Evolutionary conservation across 192 early-diverging fungal genomes (phyloP), one percentile per base, ranked within the genome.

Genomic region (Mortierella alpina): DNA sequence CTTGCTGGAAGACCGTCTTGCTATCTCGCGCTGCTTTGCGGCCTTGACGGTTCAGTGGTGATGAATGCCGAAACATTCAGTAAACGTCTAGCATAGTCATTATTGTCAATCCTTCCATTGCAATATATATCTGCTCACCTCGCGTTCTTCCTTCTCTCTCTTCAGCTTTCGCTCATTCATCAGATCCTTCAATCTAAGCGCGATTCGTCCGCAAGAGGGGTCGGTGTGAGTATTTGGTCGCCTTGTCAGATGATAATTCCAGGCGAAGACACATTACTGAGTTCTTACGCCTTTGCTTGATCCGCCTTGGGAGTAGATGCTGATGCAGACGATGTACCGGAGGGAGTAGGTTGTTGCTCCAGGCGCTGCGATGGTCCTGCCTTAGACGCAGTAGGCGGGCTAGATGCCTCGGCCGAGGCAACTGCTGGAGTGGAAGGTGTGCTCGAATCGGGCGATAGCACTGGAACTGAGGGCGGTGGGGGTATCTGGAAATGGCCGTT

Each of bases 91-190:
- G 31, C 23, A 5, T 2, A 58, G 18, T 12, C 12, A 11, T 23
- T 12, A 12, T 5, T 2, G 59, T 60, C 15, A 45, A 60, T 60
- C 20, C 59, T 6, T 8, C 55, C 2, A 54, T 6, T 17, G 53
- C 44, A 11, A 7, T 42, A 23, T 11, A 39, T 45, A 10, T 54
- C 22, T 23, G 5, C 46, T 22, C 61, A 80, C 77, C 55, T 80
- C 70, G 22, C 47, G 12, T 12, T 80, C 77, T 53, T 80, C 77
- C 59, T 68, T 67, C 47, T 80, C 77, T 2, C 77, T 64, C 54
- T 72, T 72, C 66, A 72, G 23, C 53, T 80, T 72, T 8, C 77
- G 57, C 42, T 80, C 69, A 41, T 72, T 72, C 77, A 80, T 80
- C 7, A 80, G 52, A 5, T 72, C 69, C 49, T 80, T 80, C 47